These are phyloP conservation scores for Chrysanthemum lavandulifolium DNA, from an alignment of 129 eudicot genomes.

Conservation along the genomic window DNA sequence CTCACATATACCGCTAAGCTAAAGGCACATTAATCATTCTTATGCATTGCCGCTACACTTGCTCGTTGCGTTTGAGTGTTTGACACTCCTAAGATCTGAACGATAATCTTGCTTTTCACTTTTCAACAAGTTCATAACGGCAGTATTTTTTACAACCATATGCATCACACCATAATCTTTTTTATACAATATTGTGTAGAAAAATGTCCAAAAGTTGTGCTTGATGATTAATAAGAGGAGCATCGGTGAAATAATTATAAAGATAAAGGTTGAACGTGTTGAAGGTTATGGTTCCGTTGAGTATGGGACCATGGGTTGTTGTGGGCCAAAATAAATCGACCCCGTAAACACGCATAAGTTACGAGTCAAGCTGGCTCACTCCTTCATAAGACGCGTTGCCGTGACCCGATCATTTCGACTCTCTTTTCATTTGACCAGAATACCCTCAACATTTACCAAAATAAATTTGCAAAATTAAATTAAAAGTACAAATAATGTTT, in stretches of 20 bases:
- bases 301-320: slow-evolving; percentile 17
- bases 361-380: slow-evolving; percentile 26
- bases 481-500: no score
- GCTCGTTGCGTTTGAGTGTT: no score
- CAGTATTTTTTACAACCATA: not conserved
- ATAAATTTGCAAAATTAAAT: not conserved
- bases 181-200: not conserved
- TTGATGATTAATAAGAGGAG: not conserved
- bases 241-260: not conserved
- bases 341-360: slow-evolving; percentile 23
- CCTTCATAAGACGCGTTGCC: slow-evolving; percentile 29
- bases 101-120: no score
- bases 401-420: slow-evolving; percentile 21
- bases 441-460: slow-evolving; percentile 14
- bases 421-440: slow-evolving; percentile 23
- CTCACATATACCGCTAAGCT: no score
- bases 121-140: not conserved
- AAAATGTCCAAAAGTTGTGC: slow-evolving; percentile 2
- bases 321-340: slow-evolving; percentile 22
- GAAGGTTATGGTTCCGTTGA: slow-evolving; percentile 28
- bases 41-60: no score
- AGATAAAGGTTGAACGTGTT: slow-evolving; percentile 7
- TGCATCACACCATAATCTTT: not conserved
- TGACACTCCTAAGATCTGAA: no score
- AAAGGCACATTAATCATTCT: no score